Evolutionary conservation across 2,329 filamentous ascomycete genomes (phyloP).

Genomic region (Colletotrichum acutatum): DNA sequence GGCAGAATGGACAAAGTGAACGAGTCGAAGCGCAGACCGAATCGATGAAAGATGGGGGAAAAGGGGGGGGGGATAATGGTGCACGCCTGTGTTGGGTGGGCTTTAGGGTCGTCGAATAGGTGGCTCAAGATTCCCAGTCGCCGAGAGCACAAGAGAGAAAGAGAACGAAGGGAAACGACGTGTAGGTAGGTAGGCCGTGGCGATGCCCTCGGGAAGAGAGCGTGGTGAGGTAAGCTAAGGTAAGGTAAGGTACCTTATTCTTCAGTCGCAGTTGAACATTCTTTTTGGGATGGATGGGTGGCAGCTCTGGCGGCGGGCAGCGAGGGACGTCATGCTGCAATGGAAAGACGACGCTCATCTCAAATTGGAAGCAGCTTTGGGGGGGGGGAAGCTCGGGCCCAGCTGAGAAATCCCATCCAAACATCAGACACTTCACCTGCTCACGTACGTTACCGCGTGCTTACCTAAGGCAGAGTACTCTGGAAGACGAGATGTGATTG

Average conservation of each 20-base stretch:
- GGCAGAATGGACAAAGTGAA: not conserved
- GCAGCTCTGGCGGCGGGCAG: not conserved
- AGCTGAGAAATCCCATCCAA: slow-evolving; percentile 10
- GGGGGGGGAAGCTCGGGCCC: slow-evolving; percentile 4
- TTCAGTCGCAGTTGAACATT: not conserved
- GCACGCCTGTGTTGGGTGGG: not conserved
- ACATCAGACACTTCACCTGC: not conserved
- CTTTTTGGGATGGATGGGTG: slow-evolving; percentile 5
- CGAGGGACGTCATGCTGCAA: slow-evolving; percentile 27
- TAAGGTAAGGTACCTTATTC: not conserved
- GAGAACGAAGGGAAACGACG: not conserved
- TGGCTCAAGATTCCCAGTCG: not conserved
- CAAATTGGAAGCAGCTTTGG: slow-evolving; percentile 1
- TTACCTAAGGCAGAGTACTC: too few species aligned
- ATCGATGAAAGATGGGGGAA: not conserved
- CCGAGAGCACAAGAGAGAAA: not conserved
- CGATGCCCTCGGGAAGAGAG: not conserved
- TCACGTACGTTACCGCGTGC: too few species aligned
- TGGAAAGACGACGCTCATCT: not conserved
- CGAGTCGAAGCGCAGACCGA: not conserved
- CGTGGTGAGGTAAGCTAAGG: not conserved
- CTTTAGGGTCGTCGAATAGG: not conserved
- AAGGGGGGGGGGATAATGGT: not conserved
- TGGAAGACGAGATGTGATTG: not conserved
- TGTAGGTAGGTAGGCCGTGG: not conserved